These are phyloP conservation scores for Paraphoma chrysanthemicola DNA, from an alignment of 2,329 filamentous ascomycete species.

Conservation along the genomic window DNA sequence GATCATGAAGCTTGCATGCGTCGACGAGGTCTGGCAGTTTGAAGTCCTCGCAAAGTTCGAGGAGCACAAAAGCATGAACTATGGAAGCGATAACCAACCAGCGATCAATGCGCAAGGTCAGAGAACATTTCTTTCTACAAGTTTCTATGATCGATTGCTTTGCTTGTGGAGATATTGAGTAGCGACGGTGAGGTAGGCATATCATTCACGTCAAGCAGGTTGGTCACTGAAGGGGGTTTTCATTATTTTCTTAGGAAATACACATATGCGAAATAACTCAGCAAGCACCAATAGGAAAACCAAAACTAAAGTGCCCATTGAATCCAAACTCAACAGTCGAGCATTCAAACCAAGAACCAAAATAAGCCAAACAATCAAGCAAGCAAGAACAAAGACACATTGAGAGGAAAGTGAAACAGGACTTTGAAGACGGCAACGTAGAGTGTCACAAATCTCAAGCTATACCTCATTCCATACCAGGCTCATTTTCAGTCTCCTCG, in stretches of 20 bases:
- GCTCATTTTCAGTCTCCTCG: no score
- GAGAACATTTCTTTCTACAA: slow-evolving; percentile 69
- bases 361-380: no score
- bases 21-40: slow-evolving; percentile 62
- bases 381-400: no score
- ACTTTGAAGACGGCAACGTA: no score
- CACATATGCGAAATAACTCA: no score
- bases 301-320: no score
- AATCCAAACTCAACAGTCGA: no score
- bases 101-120: slow-evolving; percentile 27
- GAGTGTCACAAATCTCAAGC: no score
- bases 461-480: no score
- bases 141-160: slow-evolving; percentile 76
- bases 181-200: neutral
- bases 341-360: no score
- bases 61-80: slow-evolving; percentile 94
- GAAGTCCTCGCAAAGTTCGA: slow-evolving; percentile 75
- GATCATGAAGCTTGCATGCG: slow-evolving; percentile 60
- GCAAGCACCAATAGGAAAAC: no score
- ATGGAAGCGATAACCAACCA: slow-evolving; percentile 76
- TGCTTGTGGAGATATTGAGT: slow-evolving; percentile 66
- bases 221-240: neutral
- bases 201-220: neutral
- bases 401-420: no score
- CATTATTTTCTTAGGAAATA: neutral